Evolutionary conservation across 192 early-diverging fungal genomes (phyloP), one percentile per base, ranked within the genome.

Genomic region (Backusella circina): DNA sequence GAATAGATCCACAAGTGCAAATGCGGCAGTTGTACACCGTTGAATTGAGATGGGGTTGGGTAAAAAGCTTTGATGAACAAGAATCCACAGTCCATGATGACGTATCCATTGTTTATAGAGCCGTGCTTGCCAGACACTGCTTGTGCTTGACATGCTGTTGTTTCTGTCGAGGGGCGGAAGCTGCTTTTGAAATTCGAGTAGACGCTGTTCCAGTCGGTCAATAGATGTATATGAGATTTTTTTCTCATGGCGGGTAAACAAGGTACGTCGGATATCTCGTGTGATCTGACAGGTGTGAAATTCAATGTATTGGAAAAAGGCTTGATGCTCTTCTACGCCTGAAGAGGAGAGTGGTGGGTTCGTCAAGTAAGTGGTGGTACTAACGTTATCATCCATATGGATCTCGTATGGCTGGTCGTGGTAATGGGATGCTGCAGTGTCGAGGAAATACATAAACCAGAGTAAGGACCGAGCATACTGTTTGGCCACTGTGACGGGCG

Each of bases 41-140:
- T 73, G 39, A 1, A 77, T n/a, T 3, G 79, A 81, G 30, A 68
- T 44, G 10, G 79, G 79, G 7, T 73, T 64, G 0, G 79, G 79
- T 28, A 81, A 66, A 51, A 77, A 81, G 21, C 71, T 77, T 32
- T 81, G 79, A 64, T 81, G 79, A 32, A 81, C 41, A 9, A 81
- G 36, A 36, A 81, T 81, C 79, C 79, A 81, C 13, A 70, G 69
- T 23, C 79, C 79, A 57, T 81, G 76, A 26, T 77, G 76, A 16
- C 72, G 65, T 12, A 81, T 81, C 67, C 72, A 71, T 18, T 77
- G 75, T 35, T 77, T 77, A 50, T 74, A 81, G 3, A 73, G 74
- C 0, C 79, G 71, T 0, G 57, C 47, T n/a, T 74, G 65, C 79
- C 79, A 81, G 4, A 67, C 16, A 67, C 33, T n/a, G 1, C 16